Base-by-base conservation (phyloP, 371 early-diverging fungal genomes). In the Mortierella sp. region DNA sequence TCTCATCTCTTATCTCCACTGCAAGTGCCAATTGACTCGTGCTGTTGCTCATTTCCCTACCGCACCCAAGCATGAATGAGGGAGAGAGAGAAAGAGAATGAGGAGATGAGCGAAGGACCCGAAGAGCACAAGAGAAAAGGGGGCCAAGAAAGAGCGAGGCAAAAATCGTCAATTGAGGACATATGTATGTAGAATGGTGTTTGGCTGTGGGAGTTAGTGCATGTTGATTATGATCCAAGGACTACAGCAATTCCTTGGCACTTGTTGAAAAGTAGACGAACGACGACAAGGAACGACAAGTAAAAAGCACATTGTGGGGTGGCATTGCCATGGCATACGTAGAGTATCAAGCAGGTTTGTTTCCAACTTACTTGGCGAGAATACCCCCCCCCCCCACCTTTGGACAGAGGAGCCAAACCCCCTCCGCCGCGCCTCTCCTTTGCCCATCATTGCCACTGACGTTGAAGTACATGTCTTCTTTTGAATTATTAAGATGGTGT, bases 221-320 rank as follows among this genome's bases (percentile, higher is more conserved):
- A 55, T 5, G 0, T 26, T 55, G 55, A 26, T 19, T 6, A 61
- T 61, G 28, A 19, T 11, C 11, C 8, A 11, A 11, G 3, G 31
- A 14, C 37, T 37, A 64, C 21, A 37, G 67, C 40, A 37, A 64
- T 64, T 50, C 67, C 67, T 64, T 64, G 67, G 67, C 67, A 61
- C 31, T 31, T 61, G 14, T 61, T 6, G 31, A 8, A 34, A 16
- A 31, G 16, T 31, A 28, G 34, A 34, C 14, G 28, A 6, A 57
- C 26, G 2, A 54, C 14, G 59, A 16, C 31, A 16, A 61, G 28
- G 31, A 31, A 59, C 1, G 50, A 46, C 50, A 50, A 50, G 16
- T 1, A 54, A 37, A 61, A 64, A 37, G 40, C 67, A 37, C 40
- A 21, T 8, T 64, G 67, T 64, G 67, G 40, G 40, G 31, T 59